phyloP scores from a whole-genome alignment of 306 rosid genomes.

The Mimosa pudica region DNA sequence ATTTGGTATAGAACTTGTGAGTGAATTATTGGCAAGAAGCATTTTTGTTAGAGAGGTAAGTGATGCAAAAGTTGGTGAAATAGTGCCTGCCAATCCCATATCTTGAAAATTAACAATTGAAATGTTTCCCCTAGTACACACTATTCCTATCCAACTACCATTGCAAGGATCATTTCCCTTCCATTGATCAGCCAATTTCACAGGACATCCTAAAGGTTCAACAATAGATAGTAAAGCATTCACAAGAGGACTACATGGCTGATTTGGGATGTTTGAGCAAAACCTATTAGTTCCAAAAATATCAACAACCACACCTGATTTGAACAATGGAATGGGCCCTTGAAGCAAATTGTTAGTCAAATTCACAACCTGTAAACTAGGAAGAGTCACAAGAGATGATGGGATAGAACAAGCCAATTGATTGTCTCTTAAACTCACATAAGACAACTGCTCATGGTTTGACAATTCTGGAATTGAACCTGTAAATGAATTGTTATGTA shows the following conservation, averaged over 20 bases:
- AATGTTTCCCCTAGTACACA: constrained; percentile 49
- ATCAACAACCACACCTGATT: constrained; percentile 30
- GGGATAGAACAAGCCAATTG: constrained; percentile 70
- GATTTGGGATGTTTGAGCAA: constrained; percentile 37
- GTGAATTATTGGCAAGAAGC: constrained; percentile 55
- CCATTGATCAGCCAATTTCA: constrained; percentile 56
- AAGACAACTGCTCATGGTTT: constrained; percentile 43
- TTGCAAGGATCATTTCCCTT: constrained; percentile 61
- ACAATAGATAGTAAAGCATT: constrained; percentile 61
- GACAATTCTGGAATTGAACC: constrained; percentile 77
- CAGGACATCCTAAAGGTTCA: constrained; percentile 58
- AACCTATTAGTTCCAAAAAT: constrained; percentile 56
- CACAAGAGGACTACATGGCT: constrained; percentile 64
- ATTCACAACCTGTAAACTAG: constrained; percentile 55
- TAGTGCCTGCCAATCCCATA: constrained; percentile 59
- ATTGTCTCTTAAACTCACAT: constrained; percentile 74
- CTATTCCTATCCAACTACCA: constrained; percentile 49
- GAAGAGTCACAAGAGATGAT: constrained; percentile 41
- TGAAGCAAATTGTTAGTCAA: constrained; percentile 68
- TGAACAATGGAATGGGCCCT: constrained; percentile 70
- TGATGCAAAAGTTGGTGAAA: constrained; percentile 72
- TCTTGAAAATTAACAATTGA: constrained; percentile 49
- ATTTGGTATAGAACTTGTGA: constrained; percentile 67
- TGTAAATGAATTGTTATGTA: constrained; percentile 60
- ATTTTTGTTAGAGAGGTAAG: constrained; percentile 60